phyloP scores from a whole-genome alignment of 23 red algal species.

The Pyropia yezoensis region DNA sequence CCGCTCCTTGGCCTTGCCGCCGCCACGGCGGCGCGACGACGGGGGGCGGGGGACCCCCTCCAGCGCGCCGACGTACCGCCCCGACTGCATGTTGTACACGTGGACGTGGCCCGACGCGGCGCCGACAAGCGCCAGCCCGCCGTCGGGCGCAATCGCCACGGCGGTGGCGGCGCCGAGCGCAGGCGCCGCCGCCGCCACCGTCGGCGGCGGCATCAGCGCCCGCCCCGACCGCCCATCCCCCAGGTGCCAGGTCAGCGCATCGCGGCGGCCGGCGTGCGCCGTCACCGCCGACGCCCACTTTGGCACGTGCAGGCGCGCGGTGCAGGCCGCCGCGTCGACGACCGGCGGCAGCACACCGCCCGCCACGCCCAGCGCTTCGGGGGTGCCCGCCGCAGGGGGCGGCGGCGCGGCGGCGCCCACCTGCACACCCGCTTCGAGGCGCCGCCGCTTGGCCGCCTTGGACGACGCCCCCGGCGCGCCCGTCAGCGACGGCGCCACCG shows the following conservation, averaged over 20 bases:
- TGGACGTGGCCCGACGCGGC: constrained; percentile 50
- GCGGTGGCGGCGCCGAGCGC: constrained; percentile 20
- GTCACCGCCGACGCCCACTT: too few species aligned
- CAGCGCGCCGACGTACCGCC: constrained; percentile 49
- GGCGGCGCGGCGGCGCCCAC: constrained; percentile 18
- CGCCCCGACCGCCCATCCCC: background rate
- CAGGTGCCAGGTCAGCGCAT: too few species aligned
- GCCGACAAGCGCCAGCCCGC: constrained; percentile 78
- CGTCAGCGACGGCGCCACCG: constrained; percentile 29
- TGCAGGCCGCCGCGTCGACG: too few species aligned
- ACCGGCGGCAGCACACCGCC: background rate
- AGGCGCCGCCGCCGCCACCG: background rate
- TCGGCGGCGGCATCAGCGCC: background rate
- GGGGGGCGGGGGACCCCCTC: background rate
- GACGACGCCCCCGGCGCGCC: background rate
- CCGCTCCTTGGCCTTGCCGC: too few species aligned
- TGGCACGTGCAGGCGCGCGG: too few species aligned
- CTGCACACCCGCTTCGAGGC: constrained; percentile 25
- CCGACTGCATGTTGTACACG: constrained; percentile 80
- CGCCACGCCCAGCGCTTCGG: too few species aligned
- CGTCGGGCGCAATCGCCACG: constrained; percentile 63
- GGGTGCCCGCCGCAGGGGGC: background rate
- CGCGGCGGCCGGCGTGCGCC: too few species aligned
- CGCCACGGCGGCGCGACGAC: background rate
- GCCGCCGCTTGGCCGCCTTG: constrained; percentile 14